Evolutionary conservation across 139 green algal species (phyloP), one percentile per base, ranked within the genome.

Genomic region (Raphidocelis subcapitata): DNA sequence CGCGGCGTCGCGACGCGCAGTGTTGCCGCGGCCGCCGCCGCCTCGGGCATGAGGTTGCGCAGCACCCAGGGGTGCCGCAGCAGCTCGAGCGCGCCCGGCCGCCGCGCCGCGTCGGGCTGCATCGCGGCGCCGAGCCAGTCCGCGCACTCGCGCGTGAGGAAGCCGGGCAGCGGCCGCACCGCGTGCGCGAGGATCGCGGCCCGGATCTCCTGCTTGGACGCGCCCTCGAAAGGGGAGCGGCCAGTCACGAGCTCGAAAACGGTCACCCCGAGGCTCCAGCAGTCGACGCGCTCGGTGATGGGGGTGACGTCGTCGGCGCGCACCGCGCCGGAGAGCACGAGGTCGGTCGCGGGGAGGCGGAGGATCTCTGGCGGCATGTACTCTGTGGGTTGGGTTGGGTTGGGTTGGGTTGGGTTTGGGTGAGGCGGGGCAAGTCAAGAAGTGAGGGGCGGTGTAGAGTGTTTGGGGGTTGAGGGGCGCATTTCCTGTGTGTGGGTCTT

Each of bases 331-430:
- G 41, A 80, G n/a, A 79, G 56, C 3, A 92, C 81, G 16, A 73
- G n/a, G 61, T 92, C 87, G 16, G 90, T 86, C 15, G 82, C 61
- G 0, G 86, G 86, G 54, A 92, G 76, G 28, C 66, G 67, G 18
- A 83, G 31, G 26, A 89, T 85, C 82, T 94, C 88, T 3, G 88
- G 88, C 8, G 87, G 77, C 89, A 94, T 94, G 75, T 94, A 94
- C 62, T 93, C 88, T 49, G 41, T 12, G 41, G 41, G 41, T 8
- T 49, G 41, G 41, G n/a, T n/a, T n/a, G n/a, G n/a, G n/a, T n/a
- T n/a, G n/a, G n/a, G n/a, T n/a, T n/a, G n/a, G n/a, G n/a, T n/a
- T n/a, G 41, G 41, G 41, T 49, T 8, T 20, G 41, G 8, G 41
- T 49, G 41, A 49, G 41, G 41, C 41, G 41, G 41, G 41, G 41